Evolutionary conservation across 164 flowering plant genomes (phyloP), one percentile per base, ranked within the genome.

Genomic region (Nelumbo lutea): DNA sequence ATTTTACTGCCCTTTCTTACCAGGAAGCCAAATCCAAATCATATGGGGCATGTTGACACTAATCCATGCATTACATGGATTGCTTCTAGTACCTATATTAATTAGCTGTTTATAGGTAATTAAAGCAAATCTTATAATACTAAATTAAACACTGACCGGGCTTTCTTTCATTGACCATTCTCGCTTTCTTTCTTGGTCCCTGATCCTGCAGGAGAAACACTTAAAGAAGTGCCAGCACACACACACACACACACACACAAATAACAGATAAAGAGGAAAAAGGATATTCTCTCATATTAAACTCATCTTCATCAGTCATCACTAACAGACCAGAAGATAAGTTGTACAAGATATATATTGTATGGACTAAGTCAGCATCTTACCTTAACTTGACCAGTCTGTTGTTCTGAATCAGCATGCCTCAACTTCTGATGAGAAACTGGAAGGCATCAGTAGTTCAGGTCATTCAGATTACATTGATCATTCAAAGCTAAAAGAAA

Each of bases 181-280:
- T 75, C 50, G 75, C 59, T 68, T 76, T 82, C 77, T 78, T 78
- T 44, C 61, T 75, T 38, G 79, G 55, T 66, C 57, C 72, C 56
- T 61, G 73, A 56, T 47, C 79, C 85, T 85, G 79, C 73, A 78
- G 75, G 65, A 73, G 60, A 3, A 65, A 66, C 40, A 41, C 27
- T n/a, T 48, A 9, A 44, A 46, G 51, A 7, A 9, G 59, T 2
- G 4, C 66, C 27, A 5, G 45, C 52, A 61, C 39, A 39, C 9
- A 47, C 61, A 27, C 27, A 8, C 42, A 42, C 39, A 39, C 9
- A 47, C 61, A 27, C 27, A 8, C 42, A 42, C 27, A 65, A 64
- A 39, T 41, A 56, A 53, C 42, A 42, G 61, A 46, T 39, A 63
- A 41, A 9, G 9, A 45, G 9, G 4, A 27, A 27, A 27, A 27